phyloP scores from a whole-genome alignment of 2,329 filamentous ascomycete species.

The Pseudogymnoascus sp. region DNA sequence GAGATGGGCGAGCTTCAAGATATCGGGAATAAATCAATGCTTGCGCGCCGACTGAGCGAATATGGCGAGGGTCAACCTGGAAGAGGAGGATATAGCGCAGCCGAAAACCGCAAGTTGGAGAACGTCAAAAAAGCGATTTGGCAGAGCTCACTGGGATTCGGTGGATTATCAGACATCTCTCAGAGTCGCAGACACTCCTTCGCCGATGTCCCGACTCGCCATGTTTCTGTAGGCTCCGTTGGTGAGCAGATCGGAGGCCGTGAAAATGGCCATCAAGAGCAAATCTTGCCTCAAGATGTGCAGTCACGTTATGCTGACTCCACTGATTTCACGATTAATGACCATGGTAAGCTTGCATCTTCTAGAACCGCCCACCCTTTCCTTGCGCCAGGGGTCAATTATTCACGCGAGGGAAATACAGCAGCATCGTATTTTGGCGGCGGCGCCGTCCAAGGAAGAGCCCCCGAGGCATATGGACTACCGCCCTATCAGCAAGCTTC shows the following conservation, averaged over 20 bases:
- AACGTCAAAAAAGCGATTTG: constrained; percentile 61
- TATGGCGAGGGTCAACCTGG: constrained; percentile 7
- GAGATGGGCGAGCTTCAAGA: constrained; percentile 46
- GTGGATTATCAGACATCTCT: constrained; percentile 51
- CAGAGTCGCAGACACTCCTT: constrained; percentile 77
- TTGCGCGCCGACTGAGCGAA: constrained; percentile 33
- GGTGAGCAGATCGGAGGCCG: constrained; percentile 33
- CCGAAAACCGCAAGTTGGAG: constrained; percentile 55
- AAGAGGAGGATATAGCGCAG: constrained; percentile 14
- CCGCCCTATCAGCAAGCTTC: constrained; percentile 17
- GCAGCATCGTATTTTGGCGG: constrained; percentile 29
- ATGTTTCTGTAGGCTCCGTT: constrained; percentile 55
- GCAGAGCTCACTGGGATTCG: constrained; percentile 64
- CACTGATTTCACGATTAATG: constrained; percentile 25
- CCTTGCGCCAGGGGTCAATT: constrained; percentile 6
- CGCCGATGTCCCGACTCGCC: constrained; percentile 58
- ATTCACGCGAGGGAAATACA: constrained; percentile 20
- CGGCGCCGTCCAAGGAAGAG: constrained; percentile 20
- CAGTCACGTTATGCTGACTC: constrained; percentile 26
- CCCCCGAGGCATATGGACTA: constrained; percentile 20
- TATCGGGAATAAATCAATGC: constrained; percentile 23
- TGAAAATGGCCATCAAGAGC: constrained; percentile 20
- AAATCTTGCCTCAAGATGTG: constrained; percentile 24
- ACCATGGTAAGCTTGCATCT: constrained; percentile 27
- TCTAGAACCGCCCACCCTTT: constrained; percentile 14